These are phyloP conservation scores for Rhinocladiella similis DNA, from an alignment of 2,329 filamentous ascomycete species.

Conservation along the genomic window DNA sequence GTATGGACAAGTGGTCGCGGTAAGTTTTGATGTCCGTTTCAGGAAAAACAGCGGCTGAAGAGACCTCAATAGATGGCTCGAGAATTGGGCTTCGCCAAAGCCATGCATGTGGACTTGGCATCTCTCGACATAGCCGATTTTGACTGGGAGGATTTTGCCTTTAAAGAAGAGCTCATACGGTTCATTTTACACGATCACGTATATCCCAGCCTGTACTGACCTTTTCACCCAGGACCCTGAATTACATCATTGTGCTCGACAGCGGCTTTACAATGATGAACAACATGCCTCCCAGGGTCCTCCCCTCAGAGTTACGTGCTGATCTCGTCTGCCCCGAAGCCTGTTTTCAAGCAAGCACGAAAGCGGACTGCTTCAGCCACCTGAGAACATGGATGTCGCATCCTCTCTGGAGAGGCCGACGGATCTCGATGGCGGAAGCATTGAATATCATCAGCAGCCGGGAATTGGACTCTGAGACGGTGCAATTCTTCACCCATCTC, in stretches of 20 bases:
- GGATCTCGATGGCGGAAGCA: background rate
- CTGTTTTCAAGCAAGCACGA: constrained; percentile 8
- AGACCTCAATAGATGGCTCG: constrained; percentile 1
- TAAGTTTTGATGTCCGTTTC: constrained; percentile 22
- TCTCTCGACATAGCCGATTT: background rate
- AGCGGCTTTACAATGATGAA: constrained; percentile 6
- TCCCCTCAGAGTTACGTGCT: background rate
- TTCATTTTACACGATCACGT: constrained; percentile 1
- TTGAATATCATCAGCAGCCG: background rate
- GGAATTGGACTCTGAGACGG: background rate
- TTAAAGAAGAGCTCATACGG: constrained; percentile 13
- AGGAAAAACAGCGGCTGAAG: too few species aligned
- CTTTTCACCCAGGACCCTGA: constrained; percentile 1
- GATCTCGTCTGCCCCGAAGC: constrained; percentile 7
- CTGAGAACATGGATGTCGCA: constrained; percentile 3
- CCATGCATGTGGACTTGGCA: background rate
- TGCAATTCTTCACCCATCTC: constrained; percentile 4
- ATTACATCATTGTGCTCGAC: constrained; percentile 7
- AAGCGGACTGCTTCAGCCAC: constrained; percentile 1
- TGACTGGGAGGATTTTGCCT: constrained; percentile 3
- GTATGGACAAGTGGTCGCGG: constrained; percentile 36
- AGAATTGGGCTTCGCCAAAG: constrained; percentile 3
- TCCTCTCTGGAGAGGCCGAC: background rate
- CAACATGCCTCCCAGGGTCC: constrained; percentile 3
- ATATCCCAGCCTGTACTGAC: background rate